Conservation (phyloP, 306 rosid genomes). For the Ormosia semicastrata region DNA sequence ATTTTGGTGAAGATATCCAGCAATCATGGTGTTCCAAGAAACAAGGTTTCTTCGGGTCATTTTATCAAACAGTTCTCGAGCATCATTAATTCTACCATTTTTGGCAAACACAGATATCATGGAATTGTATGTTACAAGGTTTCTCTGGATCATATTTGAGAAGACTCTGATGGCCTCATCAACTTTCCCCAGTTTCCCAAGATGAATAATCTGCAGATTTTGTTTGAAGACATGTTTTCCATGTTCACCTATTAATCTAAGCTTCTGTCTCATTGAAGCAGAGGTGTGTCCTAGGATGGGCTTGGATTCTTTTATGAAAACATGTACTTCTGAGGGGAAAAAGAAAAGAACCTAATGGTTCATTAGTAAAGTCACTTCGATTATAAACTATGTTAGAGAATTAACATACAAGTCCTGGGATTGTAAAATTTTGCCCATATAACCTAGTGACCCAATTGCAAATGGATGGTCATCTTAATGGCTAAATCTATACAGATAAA, state of each 20-base stretch:
- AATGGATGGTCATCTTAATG: no score
- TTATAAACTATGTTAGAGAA: no score
- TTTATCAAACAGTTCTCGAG: conserved; percentile 69
- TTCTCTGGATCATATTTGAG: conserved; percentile 50
- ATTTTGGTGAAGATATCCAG: conserved; percentile 68
- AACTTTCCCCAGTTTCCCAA: conserved; percentile 67
- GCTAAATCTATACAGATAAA: no score
- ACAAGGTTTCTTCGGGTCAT: conserved; percentile 63
- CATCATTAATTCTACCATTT: conserved; percentile 60
- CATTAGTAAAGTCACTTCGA: no score
- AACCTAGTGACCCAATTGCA: no score
- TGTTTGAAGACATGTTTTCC: conserved; percentile 53
- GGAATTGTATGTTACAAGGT: conserved; percentile 79
- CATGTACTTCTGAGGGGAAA: no score
- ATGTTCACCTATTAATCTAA: conserved; percentile 44
- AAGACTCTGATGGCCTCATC: conserved; percentile 66
- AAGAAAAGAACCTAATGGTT: no score
- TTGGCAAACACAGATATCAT: conserved; percentile 69
- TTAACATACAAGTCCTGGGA: no score
- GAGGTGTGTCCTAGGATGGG: no score
- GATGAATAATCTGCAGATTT: conserved; percentile 50
- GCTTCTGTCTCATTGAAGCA: conserved; percentile 25
- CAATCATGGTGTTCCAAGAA: conserved; percentile 80
- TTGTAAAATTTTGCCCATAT: no score
- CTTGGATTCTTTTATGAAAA: no score